Evolutionary conservation across 208 protist species (phyloP).

Genomic region (Zelonia costaricensis): DNA sequence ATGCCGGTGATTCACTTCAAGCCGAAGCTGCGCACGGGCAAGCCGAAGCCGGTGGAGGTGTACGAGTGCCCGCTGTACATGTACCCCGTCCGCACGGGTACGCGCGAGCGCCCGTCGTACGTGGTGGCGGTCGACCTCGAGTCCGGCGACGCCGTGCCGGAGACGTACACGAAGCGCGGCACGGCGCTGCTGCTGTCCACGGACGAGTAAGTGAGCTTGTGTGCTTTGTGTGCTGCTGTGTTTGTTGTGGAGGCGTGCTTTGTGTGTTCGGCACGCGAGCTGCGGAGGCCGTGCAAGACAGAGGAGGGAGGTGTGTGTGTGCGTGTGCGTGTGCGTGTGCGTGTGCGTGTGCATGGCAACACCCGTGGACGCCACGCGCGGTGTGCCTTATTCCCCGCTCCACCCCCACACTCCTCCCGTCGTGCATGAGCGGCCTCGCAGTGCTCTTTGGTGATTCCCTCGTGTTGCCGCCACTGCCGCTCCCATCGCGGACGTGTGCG

Average conservation of each 20-base stretch:
- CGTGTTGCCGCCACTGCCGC: too few relatives aligned
- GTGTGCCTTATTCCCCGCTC: too few relatives aligned
- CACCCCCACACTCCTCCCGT: too few relatives aligned
- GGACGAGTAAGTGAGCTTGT: slow-evolving; percentile 73
- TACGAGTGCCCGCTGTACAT: slow-evolving; percentile 98
- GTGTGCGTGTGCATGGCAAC: neutral
- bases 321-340: neutral
- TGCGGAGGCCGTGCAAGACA: too few relatives aligned
- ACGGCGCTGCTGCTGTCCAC: slow-evolving; percentile 97
- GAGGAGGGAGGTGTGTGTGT: too few relatives aligned
- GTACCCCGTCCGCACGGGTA: slow-evolving; percentile 97
- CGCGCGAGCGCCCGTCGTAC: slow-evolving; percentile 95
- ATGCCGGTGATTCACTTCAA: slow-evolving; percentile 99
- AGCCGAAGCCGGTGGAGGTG: slow-evolving; percentile 61
- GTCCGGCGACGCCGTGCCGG: slow-evolving; percentile 87
- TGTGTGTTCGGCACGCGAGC: neutral
- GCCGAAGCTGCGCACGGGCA: slow-evolving; percentile 91
- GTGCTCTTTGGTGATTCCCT: too few relatives aligned
- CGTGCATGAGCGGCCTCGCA: too few relatives aligned
- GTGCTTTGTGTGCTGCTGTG: neutral
- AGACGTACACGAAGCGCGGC: slow-evolving; percentile 98
- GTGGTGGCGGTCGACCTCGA: slow-evolving; percentile 96
- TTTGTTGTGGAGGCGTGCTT: neutral
- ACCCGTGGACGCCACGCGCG: too few relatives aligned
- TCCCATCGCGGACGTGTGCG: too few relatives aligned